Evolutionary conservation across 2,329 filamentous ascomycete species (phyloP).

Genomic region (Fusarium beomiforme): DNA sequence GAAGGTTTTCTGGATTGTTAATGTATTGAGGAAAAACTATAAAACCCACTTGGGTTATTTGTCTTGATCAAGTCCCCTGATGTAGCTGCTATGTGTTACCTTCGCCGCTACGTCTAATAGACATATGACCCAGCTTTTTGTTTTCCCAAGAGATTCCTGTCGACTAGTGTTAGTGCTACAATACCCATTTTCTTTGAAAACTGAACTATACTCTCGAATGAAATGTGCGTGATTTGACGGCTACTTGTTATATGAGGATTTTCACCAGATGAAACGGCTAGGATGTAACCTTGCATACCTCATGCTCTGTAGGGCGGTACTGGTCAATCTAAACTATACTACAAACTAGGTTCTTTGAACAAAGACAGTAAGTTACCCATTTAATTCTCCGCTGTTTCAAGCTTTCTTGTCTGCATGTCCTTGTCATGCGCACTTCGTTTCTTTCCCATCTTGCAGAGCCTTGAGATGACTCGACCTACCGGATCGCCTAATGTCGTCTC

Average conservation of each 20-base stretch:
- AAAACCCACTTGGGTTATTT: slow-evolving; percentile 44
- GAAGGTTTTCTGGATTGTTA: slow-evolving; percentile 46
- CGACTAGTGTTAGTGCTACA: slow-evolving; percentile 26
- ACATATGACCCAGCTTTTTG: slow-evolving; percentile 39
- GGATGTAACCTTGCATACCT: background rate
- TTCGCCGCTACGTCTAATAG: slow-evolving; percentile 44
- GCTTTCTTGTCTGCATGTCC: background rate
- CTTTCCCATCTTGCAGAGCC: background rate
- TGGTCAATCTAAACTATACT: background rate
- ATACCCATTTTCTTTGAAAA: slow-evolving; percentile 21
- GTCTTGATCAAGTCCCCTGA: slow-evolving; percentile 40
- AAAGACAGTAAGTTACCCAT: background rate
- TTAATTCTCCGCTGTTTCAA: background rate
- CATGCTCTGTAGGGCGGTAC: background rate
- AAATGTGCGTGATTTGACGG: background rate
- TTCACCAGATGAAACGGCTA: background rate
- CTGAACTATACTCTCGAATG: background rate
- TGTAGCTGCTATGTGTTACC: slow-evolving; percentile 42
- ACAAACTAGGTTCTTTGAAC: background rate
- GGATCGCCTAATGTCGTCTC: background rate
- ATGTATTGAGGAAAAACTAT: slow-evolving; percentile 45
- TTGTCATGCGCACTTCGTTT: background rate
- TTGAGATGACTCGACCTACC: background rate
- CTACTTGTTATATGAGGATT: background rate
- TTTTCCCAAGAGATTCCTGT: background rate